Evolutionary conservation across 805 yeast genomes (phyloP), one percentile per base, ranked within the genome.

Genomic region (Yamadazyma sp.): DNA sequence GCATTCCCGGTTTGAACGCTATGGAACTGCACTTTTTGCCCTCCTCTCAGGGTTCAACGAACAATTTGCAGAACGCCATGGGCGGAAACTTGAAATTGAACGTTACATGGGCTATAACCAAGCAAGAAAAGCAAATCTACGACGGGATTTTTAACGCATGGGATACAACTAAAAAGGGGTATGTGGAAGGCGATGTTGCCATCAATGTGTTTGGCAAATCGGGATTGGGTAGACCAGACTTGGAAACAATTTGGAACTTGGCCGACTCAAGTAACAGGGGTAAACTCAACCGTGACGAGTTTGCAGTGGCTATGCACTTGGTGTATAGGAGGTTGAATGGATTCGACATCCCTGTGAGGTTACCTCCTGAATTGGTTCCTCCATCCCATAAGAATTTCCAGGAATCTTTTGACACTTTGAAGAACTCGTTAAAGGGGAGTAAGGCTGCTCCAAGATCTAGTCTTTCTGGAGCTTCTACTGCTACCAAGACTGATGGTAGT

Each of bases 291-390:
- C 80, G 78, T 52, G 96, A 91, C 57, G 95, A 88, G 59, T 93
- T 91, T 66, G 84, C 96, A 0, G 89, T 93, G 23, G 97, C 98
- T 21, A 93, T 91, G 98, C 97, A 95, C 70, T 71, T 91, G 42
- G 91, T 91, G 29, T 91, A 93, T 64, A 78, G 96, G 59, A 77
- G 91, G 45, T 67, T 91, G 55, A 90, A 89, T 54, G 97, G 97
- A 2, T 79, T 77, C 46, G 87, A 84, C n/a, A 64, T 93, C 35
- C 99, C 99, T 16, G 56, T 71, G 32, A 69, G 80, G 38, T 72
- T 91, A 37, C 98, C 98, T 3, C 88, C 95, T 2, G 95, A 89
- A 54, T 74, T 91, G 46, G 67, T 89, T 20, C 98, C 99, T 6
- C 95, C 95, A 2, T 84, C 95, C 6, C 75, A 84, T 25, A 78